Evolutionary conservation across 1,139 yeast genomes (phyloP).

Genomic region (Insectozyma bohioensis): DNA sequence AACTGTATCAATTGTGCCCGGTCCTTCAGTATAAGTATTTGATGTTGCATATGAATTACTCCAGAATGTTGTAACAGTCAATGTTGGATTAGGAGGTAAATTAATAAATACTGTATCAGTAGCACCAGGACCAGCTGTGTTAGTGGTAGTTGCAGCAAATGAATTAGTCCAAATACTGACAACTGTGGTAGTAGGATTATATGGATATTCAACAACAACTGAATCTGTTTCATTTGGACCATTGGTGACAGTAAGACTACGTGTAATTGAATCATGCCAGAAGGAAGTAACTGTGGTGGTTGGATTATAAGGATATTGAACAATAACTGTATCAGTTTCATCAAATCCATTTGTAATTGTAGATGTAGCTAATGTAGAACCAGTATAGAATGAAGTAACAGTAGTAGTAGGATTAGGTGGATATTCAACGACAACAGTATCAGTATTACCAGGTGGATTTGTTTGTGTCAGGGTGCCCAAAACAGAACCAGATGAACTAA

Average conservation of each 20-base stretch:
- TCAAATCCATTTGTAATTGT: conserved; percentile 9
- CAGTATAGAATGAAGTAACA: conserved; percentile 13
- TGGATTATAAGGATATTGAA: conserved; percentile 17
- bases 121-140: conserved; percentile 12
- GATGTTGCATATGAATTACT: conserved; percentile 8
- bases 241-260: conserved; percentile 11
- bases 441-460: conserved; percentile 14
- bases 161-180: conserved; percentile 16
- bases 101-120: conserved; percentile 20
- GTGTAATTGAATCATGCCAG: background rate
- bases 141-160: conserved; percentile 11
- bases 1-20: conserved; percentile 15
- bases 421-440: conserved; percentile 19
- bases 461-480: conserved; percentile 14
- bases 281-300: conserved; percentile 12
- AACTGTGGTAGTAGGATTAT: conserved; percentile 12
- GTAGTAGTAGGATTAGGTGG: conserved; percentile 17
- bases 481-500: conserved; percentile 15
- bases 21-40: conserved; percentile 6
- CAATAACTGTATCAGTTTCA: conserved; percentile 15
- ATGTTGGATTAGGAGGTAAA: conserved; percentile 16
- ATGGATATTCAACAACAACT: conserved; percentile 19
- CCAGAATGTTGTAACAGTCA: conserved; percentile 15
- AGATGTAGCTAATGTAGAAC: conserved; percentile 5
- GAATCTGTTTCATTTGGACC: conserved; percentile 18